A percentile compares a stretch with the other conserved stretches of the same genome.
phyloP scores from a whole-genome alignment of 2,329 filamentous ascomycete species.

The Cercospora sp. region DNA sequence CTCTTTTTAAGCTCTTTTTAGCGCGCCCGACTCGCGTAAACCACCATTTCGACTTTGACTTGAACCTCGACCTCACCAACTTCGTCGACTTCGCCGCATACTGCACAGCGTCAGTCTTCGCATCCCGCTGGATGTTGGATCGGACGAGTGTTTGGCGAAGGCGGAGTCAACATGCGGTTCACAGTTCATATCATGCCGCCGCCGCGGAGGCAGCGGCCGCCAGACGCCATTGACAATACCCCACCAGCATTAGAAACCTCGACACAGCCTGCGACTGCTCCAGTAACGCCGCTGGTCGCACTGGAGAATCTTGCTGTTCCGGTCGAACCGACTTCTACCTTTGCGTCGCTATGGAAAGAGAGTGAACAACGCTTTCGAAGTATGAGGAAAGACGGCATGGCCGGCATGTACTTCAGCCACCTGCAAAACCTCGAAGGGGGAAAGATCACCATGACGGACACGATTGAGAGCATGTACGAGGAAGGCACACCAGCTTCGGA shows the following conservation, averaged over 20 bases:
- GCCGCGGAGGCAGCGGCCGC: constrained; percentile 6
- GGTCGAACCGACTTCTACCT: neutral
- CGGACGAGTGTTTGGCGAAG: neutral
- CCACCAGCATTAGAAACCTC: neutral
- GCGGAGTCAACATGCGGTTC: constrained; percentile 3
- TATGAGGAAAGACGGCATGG: constrained; percentile 4
- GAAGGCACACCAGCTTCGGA: neutral
- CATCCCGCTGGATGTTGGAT: neutral
- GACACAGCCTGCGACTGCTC: neutral
- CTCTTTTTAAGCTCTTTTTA: neutral
- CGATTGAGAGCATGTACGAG: constrained; percentile 1
- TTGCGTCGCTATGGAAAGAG: constrained; percentile 10
- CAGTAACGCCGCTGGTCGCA: neutral
- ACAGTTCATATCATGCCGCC: constrained; percentile 13
- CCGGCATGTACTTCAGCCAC: constrained; percentile 12
- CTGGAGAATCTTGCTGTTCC: neutral
- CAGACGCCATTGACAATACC: neutral
- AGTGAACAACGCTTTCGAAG: neutral
- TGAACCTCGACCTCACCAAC: neutral
- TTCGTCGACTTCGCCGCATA: neutral
- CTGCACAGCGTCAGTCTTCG: neutral
- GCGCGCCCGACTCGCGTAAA: neutral
- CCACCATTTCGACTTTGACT: neutral
- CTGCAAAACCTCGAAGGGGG: constrained; percentile 8
- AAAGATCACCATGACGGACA: constrained; percentile 7